Evolutionary conservation across 192 early-diverging fungal species (phyloP).

Genomic region (Rhizophagus clarus): DNA sequence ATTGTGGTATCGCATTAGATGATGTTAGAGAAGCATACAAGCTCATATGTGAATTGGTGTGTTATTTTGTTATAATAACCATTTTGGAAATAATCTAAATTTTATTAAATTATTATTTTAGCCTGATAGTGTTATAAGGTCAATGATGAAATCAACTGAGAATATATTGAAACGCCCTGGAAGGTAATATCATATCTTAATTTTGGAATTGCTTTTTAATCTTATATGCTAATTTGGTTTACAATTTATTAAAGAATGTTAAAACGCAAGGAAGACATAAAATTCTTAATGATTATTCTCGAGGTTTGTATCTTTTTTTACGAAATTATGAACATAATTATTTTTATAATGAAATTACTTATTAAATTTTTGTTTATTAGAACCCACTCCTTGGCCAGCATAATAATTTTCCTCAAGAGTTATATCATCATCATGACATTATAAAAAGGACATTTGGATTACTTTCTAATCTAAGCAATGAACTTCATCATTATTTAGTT

Average conservation of each 20-base stretch:
- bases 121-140: constrained; percentile 62
- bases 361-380: constrained; percentile 38
- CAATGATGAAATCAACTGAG: constrained; percentile 79
- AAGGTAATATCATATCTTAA: constrained; percentile 34
- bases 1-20: constrained; percentile 63
- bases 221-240: constrained; percentile 27
- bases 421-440: constrained; percentile 84
- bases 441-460: constrained; percentile 79
- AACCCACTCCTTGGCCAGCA: constrained; percentile 82
- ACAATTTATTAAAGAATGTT: constrained; percentile 35
- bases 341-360: constrained; percentile 1
- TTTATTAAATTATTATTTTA: constrained; percentile 29
- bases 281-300: constrained; percentile 82
- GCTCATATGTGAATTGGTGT: constrained; percentile 61
- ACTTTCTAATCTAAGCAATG: constrained; percentile 78
- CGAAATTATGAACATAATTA: constrained; percentile 4
- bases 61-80: neutral
- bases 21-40: constrained; percentile 68
- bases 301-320: constrained; percentile 56
- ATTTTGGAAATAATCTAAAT: neutral
- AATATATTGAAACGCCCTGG: constrained; percentile 67
- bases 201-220: constrained; percentile 29
- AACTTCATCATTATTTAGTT: constrained; percentile 85
- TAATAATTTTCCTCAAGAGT: constrained; percentile 74
- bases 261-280: constrained; percentile 63